Evolutionary conservation across 768 basidiomycete genomes (phyloP).

Genomic region (Lyophyllum decastes): DNA sequence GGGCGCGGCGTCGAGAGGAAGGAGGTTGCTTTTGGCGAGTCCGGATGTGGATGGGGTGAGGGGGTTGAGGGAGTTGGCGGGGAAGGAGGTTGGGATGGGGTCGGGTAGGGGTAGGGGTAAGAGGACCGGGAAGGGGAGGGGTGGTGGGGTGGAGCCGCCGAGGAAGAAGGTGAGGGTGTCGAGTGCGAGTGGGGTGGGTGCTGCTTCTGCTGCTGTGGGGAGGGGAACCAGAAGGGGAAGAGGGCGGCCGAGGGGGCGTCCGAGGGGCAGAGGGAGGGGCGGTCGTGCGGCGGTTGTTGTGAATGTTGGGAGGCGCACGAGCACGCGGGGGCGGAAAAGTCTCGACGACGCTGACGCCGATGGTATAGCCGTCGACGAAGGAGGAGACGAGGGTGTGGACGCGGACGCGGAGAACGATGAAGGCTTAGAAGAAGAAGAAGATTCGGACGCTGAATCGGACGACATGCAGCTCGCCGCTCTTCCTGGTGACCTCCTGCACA

Average conservation of each 20-base stretch:
- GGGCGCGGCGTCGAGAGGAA: conserved; percentile 14
- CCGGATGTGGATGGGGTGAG: conserved; percentile 19
- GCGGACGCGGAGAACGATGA: neutral
- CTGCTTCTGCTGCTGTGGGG: neutral
- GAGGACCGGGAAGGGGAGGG: neutral
- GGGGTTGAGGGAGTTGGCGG: neutral
- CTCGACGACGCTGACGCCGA: neutral
- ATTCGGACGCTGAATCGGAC: neutral
- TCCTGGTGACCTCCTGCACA: conserved; percentile 37
- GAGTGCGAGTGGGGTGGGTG: neutral
- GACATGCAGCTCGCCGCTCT: conserved; percentile 22
- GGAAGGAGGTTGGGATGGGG: neutral
- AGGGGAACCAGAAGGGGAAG: neutral
- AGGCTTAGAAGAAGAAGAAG: neutral
- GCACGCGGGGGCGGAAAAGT: neutral
- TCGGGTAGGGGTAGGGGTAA: neutral
- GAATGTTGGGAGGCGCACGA: too few species aligned
- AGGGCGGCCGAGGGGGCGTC: conserved; percentile 10
- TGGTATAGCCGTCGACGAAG: too few species aligned
- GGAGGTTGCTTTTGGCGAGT: conserved; percentile 38
- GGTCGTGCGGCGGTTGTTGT: neutral
- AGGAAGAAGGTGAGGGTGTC: neutral
- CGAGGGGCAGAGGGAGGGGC: conserved; percentile 2
- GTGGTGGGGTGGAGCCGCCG: neutral
- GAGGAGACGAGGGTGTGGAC: neutral